phyloP scores from a whole-genome alignment of 176 grass and related monocot species.

The Musa itinerans region DNA sequence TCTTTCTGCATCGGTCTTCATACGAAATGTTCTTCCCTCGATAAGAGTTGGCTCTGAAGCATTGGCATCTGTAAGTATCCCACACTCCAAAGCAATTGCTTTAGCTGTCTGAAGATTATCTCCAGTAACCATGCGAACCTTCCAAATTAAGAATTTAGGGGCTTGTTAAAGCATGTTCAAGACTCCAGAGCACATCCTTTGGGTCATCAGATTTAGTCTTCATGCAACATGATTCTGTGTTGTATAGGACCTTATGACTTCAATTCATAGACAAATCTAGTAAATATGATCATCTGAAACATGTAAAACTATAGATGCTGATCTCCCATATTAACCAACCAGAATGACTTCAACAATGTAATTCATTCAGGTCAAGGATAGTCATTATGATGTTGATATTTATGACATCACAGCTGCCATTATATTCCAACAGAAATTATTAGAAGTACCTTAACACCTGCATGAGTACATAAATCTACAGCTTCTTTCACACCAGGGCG shows the following conservation, averaged over 20 bases:
- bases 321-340: too few species aligned
- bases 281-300: too few species aligned
- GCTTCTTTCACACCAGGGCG: conserved; percentile 72
- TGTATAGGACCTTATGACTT: too few species aligned
- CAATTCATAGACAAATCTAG: too few species aligned
- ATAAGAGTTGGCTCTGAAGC: conserved; percentile 59
- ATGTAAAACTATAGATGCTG: too few species aligned
- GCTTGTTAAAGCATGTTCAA: too few species aligned
- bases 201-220: too few species aligned
- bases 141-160: not conserved
- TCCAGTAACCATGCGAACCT: conserved; percentile 96
- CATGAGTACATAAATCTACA: conserved; percentile 47
- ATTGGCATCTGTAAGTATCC: conserved; percentile 72
- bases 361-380: too few species aligned
- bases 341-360: too few species aligned
- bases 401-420: not conserved
- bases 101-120: conserved; percentile 91
- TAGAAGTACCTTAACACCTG: conserved; percentile 70
- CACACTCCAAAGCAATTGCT: conserved; percentile 91
- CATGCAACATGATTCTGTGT: too few species aligned
- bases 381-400: too few species aligned
- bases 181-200: too few species aligned
- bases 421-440: not conserved
- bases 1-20: conserved; percentile 46
- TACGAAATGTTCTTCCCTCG: conserved; percentile 66